phyloP scores from a whole-genome alignment of 345 rosid genomes.

The Cochlearia excelsa region DNA sequence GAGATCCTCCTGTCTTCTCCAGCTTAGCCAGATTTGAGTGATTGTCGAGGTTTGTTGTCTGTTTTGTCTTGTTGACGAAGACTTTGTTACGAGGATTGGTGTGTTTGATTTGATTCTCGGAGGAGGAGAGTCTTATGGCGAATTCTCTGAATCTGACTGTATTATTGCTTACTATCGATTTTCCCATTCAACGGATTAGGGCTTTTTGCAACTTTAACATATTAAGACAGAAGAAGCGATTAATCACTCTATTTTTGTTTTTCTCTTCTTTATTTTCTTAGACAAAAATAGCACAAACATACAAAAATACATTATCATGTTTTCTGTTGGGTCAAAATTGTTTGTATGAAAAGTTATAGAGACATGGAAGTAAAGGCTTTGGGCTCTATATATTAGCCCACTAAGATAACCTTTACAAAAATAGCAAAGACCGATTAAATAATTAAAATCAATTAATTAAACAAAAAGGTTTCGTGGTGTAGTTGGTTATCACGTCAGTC shows the following conservation, averaged over 20 bases:
- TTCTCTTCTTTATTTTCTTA: no score
- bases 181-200: slow-evolving; percentile 49
- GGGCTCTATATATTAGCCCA: no score
- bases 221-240: no score
- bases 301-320: no score
- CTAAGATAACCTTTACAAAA: no score
- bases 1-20: slow-evolving; percentile 48
- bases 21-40: slow-evolving; percentile 37
- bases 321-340: no score
- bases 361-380: no score
- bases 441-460: no score
- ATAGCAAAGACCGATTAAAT: no score
- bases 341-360: no score
- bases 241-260: no score
- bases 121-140: slow-evolving; percentile 47
- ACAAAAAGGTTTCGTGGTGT: slow-evolving; percentile 71
- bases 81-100: slow-evolving; percentile 33
- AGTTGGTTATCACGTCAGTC: slow-evolving; percentile 96
- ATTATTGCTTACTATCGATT: slow-evolving; percentile 44
- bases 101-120: slow-evolving; percentile 39
- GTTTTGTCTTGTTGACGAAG: slow-evolving; percentile 33
- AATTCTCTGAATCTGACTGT: slow-evolving; percentile 45
- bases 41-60: slow-evolving; percentile 24
- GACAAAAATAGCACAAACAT: no score
- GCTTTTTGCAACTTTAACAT: neutral